phyloP scores from a whole-genome alignment of 2,329 filamentous ascomycete genomes.

The Bipolaris sorokiniana region DNA sequence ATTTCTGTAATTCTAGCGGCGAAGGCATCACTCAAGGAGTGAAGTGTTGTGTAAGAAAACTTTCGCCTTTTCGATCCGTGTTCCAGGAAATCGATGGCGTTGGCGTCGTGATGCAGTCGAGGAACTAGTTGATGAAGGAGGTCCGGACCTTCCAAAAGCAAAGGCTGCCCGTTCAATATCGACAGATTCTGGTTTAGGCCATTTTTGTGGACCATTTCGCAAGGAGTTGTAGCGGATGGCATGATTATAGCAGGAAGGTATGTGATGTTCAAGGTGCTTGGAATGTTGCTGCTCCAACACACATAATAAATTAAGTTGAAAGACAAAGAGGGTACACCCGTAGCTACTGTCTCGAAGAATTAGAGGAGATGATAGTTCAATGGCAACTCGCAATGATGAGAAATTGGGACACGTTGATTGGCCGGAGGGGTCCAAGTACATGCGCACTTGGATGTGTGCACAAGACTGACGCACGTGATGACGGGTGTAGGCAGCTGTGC shows the following conservation, averaged over 20 bases:
- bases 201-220: conserved; percentile 35
- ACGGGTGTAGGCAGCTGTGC: conserved; percentile 13
- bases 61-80: conserved; percentile 53
- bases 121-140: conserved; percentile 70
- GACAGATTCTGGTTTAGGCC: conserved; percentile 26
- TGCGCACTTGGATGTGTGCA: conserved; percentile 24
- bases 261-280: not conserved
- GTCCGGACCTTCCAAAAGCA: conserved; percentile 59
- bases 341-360: conserved; percentile 1
- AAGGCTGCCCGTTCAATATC: conserved; percentile 63
- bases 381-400: conserved; percentile 37
- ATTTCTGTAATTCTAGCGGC: conserved; percentile 50
- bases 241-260: not conserved
- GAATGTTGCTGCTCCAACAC: not conserved
- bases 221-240: not conserved
- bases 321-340: conserved; percentile 1
- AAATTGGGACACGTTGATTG: conserved; percentile 45
- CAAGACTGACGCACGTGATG: conserved; percentile 34
- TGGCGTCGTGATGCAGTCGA: conserved; percentile 38
- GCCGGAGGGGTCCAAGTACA: conserved; percentile 20
- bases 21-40: conserved; percentile 62
- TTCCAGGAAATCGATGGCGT: conserved; percentile 69
- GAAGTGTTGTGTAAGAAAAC: conserved; percentile 68
- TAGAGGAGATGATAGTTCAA: conserved; percentile 5
- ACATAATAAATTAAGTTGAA: not conserved